Conservation (phyloP, 495 filamentous ascomycete genomes). For the Pseudomonodictys pantanalensis region DNA sequence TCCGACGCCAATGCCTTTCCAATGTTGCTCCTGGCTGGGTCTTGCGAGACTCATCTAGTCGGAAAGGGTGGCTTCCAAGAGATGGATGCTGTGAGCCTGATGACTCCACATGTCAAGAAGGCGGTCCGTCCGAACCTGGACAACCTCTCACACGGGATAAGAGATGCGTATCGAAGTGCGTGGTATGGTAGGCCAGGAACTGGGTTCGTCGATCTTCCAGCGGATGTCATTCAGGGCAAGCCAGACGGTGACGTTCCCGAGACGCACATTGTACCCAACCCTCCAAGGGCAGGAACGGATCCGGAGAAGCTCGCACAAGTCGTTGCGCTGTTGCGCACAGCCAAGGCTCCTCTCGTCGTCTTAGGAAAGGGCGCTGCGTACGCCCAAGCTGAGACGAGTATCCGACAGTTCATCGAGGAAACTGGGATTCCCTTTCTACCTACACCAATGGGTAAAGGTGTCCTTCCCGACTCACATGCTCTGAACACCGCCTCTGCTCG, state of each 20-base stretch:
- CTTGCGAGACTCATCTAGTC: constrained; percentile 54
- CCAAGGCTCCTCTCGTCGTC: constrained; percentile 56
- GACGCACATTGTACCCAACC: constrained; percentile 28
- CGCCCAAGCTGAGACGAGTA: constrained; percentile 51
- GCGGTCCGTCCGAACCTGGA: constrained; percentile 52
- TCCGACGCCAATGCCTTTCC: constrained; percentile 59
- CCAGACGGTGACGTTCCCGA: constrained; percentile 20
- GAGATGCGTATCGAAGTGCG: constrained; percentile 55
- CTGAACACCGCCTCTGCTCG: constrained; percentile 58
- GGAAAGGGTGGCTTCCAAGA: constrained; percentile 63
- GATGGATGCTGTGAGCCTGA: constrained; percentile 56
- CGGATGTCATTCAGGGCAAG: constrained; percentile 56
- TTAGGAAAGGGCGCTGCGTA: constrained; percentile 64
- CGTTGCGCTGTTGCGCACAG: constrained; percentile 48
- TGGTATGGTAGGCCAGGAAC: constrained; percentile 61
- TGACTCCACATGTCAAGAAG: constrained; percentile 60
- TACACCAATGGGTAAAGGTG: constrained; percentile 64
- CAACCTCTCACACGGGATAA: constrained; percentile 50
- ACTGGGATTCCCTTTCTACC: constrained; percentile 60
- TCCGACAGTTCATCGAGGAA: constrained; percentile 48
- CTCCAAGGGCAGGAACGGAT: constrained; percentile 49
- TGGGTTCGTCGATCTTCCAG: constrained; percentile 59
- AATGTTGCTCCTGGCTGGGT: constrained; percentile 57
- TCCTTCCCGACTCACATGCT: constrained; percentile 55
- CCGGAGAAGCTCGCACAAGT: constrained; percentile 46